Conservation (phyloP, 2,329 filamentous ascomycete species). For the Hymenoscyphus scutula region DNA sequence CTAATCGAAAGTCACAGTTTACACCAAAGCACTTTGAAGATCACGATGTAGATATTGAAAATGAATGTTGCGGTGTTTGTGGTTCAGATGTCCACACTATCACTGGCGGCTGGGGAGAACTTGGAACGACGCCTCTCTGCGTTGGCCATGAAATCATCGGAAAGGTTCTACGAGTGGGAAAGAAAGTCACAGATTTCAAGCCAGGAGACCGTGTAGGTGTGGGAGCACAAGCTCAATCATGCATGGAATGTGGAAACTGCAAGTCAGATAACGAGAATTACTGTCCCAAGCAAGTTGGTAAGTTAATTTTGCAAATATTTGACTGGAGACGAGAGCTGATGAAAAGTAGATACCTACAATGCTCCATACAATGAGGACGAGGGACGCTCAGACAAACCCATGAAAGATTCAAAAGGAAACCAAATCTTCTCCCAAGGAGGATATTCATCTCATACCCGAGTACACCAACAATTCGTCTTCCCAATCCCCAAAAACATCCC, state of each 20-base stretch:
- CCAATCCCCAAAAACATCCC: conserved; percentile 53
- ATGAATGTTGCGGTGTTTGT: conserved; percentile 76
- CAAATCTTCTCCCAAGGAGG: conserved; percentile 31
- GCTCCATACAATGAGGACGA: conserved; percentile 29
- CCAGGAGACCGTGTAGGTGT: conserved; percentile 52
- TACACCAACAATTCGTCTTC: conserved; percentile 56
- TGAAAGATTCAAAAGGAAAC: conserved; percentile 26
- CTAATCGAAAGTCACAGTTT: conserved; percentile 26
- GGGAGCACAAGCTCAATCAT: conserved; percentile 51
- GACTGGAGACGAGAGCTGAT: background rate
- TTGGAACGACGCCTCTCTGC: conserved; percentile 24
- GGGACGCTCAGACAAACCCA: conserved; percentile 21
- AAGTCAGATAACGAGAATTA: conserved; percentile 30
- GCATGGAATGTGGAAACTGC: conserved; percentile 44
- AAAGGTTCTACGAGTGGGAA: conserved; percentile 47
- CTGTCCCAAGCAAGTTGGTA: conserved; percentile 27
- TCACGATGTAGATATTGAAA: conserved; percentile 82
- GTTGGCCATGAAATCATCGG: conserved; percentile 52
- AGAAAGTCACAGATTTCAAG: conserved; percentile 55
- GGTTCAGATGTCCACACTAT: conserved; percentile 71
- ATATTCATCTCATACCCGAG: conserved; percentile 44
- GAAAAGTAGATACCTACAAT: conserved; percentile 19
- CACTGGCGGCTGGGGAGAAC: conserved; percentile 48
- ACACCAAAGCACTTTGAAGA: conserved; percentile 82
- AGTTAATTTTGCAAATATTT: background rate